Conservation (phyloP, 1,139 yeast genomes). For the Pichia inconspicua region DNA sequence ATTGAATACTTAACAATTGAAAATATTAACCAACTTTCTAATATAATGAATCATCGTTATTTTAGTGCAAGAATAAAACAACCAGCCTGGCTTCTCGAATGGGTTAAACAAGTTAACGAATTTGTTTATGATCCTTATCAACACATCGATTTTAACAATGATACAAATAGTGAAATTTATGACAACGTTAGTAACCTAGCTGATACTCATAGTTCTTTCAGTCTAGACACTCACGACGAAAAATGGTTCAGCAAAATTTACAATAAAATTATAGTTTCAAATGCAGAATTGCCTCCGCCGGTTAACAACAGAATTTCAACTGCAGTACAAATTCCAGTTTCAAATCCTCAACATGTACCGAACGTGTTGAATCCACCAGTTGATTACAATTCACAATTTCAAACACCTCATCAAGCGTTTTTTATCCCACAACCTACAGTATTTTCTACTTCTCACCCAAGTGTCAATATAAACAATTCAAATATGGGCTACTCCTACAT, state of each 20-base stretch:
- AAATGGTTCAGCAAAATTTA: constrained; percentile 3
- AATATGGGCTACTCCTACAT: background rate
- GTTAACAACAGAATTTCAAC: background rate
- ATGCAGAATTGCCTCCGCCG: background rate
- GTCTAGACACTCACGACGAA: background rate
- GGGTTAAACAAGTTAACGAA: constrained; percentile 1
- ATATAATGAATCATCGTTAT: background rate
- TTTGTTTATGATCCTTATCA: background rate
- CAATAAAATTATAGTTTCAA: background rate
- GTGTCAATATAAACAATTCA: background rate
- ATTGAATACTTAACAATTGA: constrained; percentile 13
- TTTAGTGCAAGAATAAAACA: background rate
- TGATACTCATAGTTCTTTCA: background rate
- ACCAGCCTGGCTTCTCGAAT: constrained; percentile 4
- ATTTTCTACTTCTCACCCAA: background rate
- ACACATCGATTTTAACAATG: background rate
- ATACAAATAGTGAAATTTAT: background rate
- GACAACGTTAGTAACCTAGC: background rate
- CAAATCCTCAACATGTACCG: background rate
- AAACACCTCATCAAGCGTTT: background rate
- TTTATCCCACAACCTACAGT: background rate
- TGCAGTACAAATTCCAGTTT: background rate
- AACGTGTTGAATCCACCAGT: background rate
- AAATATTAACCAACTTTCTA: constrained; percentile 12
- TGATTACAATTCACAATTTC: background rate